Percentiles rank a stretch among this genome's conserved stretches.
Evolutionary conservation across 169 alveolate genomes (phyloP).

Genomic region (Cyclospora cayetanensis): DNA sequence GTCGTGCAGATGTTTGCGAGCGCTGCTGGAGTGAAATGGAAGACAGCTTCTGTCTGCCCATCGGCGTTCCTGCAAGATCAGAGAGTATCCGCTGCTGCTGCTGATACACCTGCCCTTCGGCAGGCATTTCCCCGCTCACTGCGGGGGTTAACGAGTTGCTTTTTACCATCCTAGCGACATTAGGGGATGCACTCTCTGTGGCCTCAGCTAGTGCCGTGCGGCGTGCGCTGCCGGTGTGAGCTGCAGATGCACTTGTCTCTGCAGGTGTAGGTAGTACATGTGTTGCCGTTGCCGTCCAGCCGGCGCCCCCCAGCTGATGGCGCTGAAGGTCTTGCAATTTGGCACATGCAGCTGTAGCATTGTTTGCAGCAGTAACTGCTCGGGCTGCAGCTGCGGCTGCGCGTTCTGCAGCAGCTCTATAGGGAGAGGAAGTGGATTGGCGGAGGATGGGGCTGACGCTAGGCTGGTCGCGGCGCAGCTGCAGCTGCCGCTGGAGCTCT

Average conservation of each 20-base stretch:
- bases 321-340: slow-evolving; percentile 25
- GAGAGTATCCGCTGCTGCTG: slow-evolving; percentile 55
- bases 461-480: slow-evolving; percentile 11
- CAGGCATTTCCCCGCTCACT: too few relatives aligned
- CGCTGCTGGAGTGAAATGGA: neutral
- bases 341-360: slow-evolving; percentile 51
- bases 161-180: neutral
- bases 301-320: slow-evolving; percentile 8
- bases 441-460: neutral
- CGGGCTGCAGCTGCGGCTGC: slow-evolving; percentile 48
- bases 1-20: too few relatives aligned
- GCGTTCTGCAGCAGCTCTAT: slow-evolving; percentile 42
- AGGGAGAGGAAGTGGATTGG: neutral
- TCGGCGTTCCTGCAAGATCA: slow-evolving; percentile 7
- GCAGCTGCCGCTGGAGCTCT: neutral
- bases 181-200: neutral
- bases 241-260: slow-evolving; percentile 29
- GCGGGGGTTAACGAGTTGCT: neutral
- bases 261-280: neutral
- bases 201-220: slow-evolving; percentile 36
- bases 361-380: slow-evolving; percentile 28
- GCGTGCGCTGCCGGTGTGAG: slow-evolving; percentile 49
- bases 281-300: slow-evolving; percentile 18
- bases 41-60: neutral
- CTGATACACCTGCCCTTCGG: slow-evolving; percentile 12